phyloP scores from a whole-genome alignment of 2,329 filamentous ascomycete species.

The Sarocladiaceae sp. region DNA sequence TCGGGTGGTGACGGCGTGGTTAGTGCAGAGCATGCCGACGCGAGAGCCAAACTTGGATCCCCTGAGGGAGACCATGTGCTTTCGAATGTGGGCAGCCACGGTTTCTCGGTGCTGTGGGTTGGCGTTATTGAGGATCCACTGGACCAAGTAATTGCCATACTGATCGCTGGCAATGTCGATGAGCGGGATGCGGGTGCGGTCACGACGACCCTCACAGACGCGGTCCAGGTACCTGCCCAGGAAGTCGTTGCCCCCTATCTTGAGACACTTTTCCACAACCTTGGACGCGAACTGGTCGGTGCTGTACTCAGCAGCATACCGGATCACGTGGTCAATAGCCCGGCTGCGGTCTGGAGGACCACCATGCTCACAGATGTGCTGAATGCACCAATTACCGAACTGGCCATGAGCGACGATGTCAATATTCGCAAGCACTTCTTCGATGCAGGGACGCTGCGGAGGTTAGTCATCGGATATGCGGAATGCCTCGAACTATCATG shows the following conservation, averaged over 20 bases:
- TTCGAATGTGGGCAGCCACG: constrained; percentile 89
- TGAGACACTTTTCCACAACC: constrained; percentile 97
- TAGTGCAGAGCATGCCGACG: constrained; percentile 98
- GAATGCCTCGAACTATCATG: too few species aligned
- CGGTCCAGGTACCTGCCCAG: constrained; percentile 87
- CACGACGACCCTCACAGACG: constrained; percentile 83
- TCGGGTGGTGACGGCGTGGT: constrained; percentile 81
- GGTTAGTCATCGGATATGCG: not conserved
- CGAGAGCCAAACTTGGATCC: constrained; percentile 98
- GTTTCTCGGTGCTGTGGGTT: constrained; percentile 84
- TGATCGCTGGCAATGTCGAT: constrained; percentile 99
- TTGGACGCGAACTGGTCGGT: constrained; percentile 99
- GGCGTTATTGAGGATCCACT: constrained; percentile 91
- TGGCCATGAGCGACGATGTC: constrained; percentile 95
- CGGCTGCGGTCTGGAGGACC: constrained; percentile 84
- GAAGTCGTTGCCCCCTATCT: constrained; percentile 89
- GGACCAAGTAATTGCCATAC: constrained; percentile 96
- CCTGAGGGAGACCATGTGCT: constrained; percentile 98
- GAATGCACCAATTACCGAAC: constrained; percentile 99
- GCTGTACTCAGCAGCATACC: constrained; percentile 90
- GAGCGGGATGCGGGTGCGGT: constrained; percentile 89
- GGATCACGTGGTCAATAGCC: constrained; percentile 91
- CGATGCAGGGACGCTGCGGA: constrained; percentile 85
- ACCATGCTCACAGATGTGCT: constrained; percentile 97
- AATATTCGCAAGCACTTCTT: constrained; percentile 91